Evolutionary conservation across 78 protist genomes (phyloP).

Genomic region (Protostelium mycophagum): DNA sequence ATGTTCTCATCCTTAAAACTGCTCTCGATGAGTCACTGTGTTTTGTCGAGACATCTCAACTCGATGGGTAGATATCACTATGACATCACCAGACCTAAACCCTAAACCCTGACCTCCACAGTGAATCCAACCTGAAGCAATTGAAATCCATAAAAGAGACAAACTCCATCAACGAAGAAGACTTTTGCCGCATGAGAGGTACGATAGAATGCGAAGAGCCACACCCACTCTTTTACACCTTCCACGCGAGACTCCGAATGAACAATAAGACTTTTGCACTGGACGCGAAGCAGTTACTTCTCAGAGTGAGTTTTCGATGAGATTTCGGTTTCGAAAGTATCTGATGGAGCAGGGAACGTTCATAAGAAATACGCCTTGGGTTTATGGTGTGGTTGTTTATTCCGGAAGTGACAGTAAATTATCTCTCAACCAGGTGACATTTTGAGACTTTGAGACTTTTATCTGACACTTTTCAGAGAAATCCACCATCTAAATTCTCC

Average conservation of each 20-base stretch:
- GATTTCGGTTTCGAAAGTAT: background rate
- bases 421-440: conserved; percentile 50
- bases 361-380: conserved; percentile 68
- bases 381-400: conserved; percentile 75
- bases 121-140: conserved; percentile 51
- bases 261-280: conserved; percentile 32
- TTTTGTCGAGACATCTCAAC: conserved; percentile 87
- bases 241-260: conserved; percentile 57
- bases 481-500: conserved; percentile 71
- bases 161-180: conserved; percentile 4
- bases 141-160: conserved; percentile 38
- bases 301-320: conserved; percentile 43
- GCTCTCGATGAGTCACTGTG: conserved; percentile 72
- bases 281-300: conserved; percentile 26
- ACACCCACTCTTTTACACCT: conserved; percentile 62
- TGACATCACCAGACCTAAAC: conserved; percentile 41
- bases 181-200: conserved; percentile 35
- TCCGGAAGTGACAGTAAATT: conserved; percentile 88
- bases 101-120: conserved; percentile 29
- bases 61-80: conserved; percentile 85
- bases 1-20: conserved; percentile 64
- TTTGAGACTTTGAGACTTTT: no score
- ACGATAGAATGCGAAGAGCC: conserved; percentile 73
- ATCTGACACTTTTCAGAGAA: conserved; percentile 27
- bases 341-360: conserved; percentile 16